Conservation (phyloP, 148 eudicot genomes). For the Mesembryanthemum crystallinum region DNA sequence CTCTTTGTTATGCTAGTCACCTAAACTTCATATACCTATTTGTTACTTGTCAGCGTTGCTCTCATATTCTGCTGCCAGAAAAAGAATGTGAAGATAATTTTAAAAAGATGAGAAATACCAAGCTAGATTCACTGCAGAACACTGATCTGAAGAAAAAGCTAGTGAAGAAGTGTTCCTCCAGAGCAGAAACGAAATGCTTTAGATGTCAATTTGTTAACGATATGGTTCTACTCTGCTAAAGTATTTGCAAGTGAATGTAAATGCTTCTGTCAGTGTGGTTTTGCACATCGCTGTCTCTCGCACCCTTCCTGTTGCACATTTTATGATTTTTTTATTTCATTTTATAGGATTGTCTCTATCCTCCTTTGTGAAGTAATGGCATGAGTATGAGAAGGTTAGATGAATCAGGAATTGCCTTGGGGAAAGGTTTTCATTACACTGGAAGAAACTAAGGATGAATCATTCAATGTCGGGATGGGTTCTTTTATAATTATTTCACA, state of each 20-base stretch:
- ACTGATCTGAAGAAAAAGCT: conserved; percentile 49
- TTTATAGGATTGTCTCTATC: no score
- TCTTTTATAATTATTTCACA: no score
- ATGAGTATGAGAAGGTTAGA: no score
- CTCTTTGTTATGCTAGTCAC: no score
- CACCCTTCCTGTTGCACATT: no score
- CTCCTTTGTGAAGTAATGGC: no score
- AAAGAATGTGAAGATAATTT: conserved; percentile 45
- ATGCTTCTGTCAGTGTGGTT: not conserved
- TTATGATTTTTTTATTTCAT: no score
- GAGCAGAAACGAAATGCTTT: conserved; percentile 49
- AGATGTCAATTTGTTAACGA: conserved; percentile 86
- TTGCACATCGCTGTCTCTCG: not conserved
- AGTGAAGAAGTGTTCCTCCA: conserved; percentile 53
- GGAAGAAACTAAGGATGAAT: no score
- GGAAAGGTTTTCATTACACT: no score
- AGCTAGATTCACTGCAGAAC: conserved; percentile 54
- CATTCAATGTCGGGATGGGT: no score
- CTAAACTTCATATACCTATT: conserved; percentile 1
- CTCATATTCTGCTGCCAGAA: conserved; percentile 65
- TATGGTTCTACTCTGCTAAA: conserved; percentile 24
- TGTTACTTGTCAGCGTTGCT: conserved; percentile 56
- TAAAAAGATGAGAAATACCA: conserved; percentile 74
- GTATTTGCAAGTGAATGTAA: not conserved
- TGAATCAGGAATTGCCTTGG: no score